phyloP scores from a whole-genome alignment of 164 flowering plant genomes.

The Dillenia turbinata region DNA sequence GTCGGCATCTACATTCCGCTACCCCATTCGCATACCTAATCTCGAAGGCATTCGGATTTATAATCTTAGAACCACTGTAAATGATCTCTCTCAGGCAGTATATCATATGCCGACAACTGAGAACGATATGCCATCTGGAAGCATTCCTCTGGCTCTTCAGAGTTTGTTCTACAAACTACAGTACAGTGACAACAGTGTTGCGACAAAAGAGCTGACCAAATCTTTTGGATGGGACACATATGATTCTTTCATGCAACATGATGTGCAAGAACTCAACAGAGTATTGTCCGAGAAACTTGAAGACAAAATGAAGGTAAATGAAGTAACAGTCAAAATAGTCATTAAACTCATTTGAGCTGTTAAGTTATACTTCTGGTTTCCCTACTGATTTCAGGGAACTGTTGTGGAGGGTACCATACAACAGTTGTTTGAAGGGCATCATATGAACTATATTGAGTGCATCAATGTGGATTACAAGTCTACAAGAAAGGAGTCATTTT shows the following conservation, averaged over 20 bases:
- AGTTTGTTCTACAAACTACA: conserved; percentile 69
- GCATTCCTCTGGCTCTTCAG: conserved; percentile 66
- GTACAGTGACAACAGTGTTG: conserved; percentile 61
- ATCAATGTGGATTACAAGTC: conserved; percentile 70
- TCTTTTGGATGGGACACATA: conserved; percentile 69
- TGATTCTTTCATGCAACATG: conserved; percentile 67
- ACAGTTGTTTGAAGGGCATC: conserved; percentile 69
- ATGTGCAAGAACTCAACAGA: conserved; percentile 58
- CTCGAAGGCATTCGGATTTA: too few species aligned
- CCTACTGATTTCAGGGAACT: conserved; percentile 40
- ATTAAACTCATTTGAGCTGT: neutral
- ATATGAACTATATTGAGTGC: conserved; percentile 71
- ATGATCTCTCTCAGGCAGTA: conserved; percentile 44
- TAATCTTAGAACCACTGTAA: neutral
- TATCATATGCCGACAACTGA: conserved; percentile 72
- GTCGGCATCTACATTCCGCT: too few species aligned
- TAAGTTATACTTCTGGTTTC: neutral
- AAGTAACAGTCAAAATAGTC: neutral
- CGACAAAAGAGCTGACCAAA: conserved; percentile 64
- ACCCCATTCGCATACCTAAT: too few species aligned
- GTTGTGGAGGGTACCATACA: conserved; percentile 83
- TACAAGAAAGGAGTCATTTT: conserved; percentile 59
- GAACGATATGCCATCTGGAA: conserved; percentile 62
- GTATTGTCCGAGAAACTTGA: conserved; percentile 61
- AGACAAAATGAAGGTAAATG: conserved; percentile 61